Evolutionary conservation across 352 stramenopile genomes (phyloP), one percentile per base, ranked within the genome.

Genomic region (Phytophthora hybrid): DNA sequence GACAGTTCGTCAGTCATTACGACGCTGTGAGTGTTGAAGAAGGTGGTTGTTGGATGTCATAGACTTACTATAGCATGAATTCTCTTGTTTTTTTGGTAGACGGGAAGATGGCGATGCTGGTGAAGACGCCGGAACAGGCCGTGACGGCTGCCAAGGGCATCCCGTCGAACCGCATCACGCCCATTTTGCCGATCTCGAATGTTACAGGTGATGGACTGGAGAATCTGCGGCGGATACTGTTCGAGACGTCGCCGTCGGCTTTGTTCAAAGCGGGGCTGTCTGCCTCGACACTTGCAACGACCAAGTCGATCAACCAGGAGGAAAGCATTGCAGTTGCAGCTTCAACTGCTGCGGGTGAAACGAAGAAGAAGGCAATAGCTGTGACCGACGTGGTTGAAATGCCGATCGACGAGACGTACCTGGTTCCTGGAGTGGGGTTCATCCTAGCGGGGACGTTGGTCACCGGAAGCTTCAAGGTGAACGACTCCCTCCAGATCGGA

Each of bases 181-280:
- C 98, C 6, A 98, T 99, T 64, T 90, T 99, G 77, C 93, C 97
- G 10, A 96, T 99, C 39, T 99, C 97, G 3, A 99, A 98, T 83
- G 98, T 99, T 10, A 99, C 97, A 11, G 98, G 98, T 21, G 91
- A 99, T 63, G 97, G 97, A 0, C 73, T 96, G 51, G 78, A 82
- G 11, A 96, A 96, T 59, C 58, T 96, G 32, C 81, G 86, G 21
- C 85, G 84, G 60, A 91, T 93, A 77, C 85, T 91, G 59, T 93
- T 65, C 68, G 84, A 81, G 46, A 87, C 84, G 59, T 95, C 84
- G 54, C 89, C 88, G 3, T 75, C 76, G 5, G 88, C 88, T 29
- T 69, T 95, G 54, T 93, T 93, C 76, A 92, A 92, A 66, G 84
- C 83, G 37, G 88, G 79, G n/a, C 44, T 96, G 18, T 83, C 87